Evolutionary conservation across 2,329 filamentous ascomycete genomes (phyloP).

Genomic region (Metarhizium guizhouense): DNA sequence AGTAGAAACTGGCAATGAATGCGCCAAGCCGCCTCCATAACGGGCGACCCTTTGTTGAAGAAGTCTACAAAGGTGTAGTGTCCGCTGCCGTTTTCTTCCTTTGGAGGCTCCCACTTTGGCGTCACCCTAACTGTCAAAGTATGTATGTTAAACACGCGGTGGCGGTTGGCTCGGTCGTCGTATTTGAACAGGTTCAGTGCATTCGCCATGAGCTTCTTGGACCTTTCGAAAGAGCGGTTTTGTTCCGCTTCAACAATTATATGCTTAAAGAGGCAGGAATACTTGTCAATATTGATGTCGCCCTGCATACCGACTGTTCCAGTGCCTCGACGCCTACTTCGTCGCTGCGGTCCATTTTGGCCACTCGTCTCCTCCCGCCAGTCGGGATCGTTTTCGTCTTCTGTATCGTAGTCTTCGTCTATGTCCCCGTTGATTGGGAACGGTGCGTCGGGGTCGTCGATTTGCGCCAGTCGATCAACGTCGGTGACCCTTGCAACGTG

Average conservation of each 20-base stretch:
- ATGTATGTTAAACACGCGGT: slow-evolving; percentile 19
- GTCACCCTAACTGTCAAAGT: slow-evolving; percentile 34
- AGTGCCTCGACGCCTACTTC: not conserved
- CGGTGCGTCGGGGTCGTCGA: slow-evolving; percentile 8
- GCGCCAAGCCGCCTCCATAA: slow-evolving; percentile 20
- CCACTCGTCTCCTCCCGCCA: slow-evolving; percentile 3
- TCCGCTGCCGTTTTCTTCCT: not conserved
- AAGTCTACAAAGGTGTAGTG: slow-evolving; percentile 28
- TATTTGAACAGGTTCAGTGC: slow-evolving; percentile 28
- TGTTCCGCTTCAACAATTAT: slow-evolving; percentile 33
- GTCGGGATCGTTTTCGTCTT: slow-evolving; percentile 7
- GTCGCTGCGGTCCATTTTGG: not conserved
- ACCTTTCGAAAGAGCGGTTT: slow-evolving; percentile 23
- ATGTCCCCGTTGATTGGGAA: slow-evolving; percentile 2
- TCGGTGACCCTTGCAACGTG: slow-evolving; percentile 10
- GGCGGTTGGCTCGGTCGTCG: slow-evolving; percentile 1
- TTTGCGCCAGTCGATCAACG: slow-evolving; percentile 8
- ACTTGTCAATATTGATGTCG: slow-evolving; percentile 24
- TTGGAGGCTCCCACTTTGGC: slow-evolving; percentile 13
- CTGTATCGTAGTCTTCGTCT: slow-evolving; percentile 6
- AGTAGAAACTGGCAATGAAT: slow-evolving; percentile 27
- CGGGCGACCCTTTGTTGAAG: slow-evolving; percentile 18
- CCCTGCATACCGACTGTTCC: not conserved
- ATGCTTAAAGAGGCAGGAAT: slow-evolving; percentile 30
- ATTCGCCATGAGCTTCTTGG: slow-evolving; percentile 21